Base-by-base conservation (phyloP, 371 early-diverging fungal genomes). In the Apophysomyces sp. region DNA sequence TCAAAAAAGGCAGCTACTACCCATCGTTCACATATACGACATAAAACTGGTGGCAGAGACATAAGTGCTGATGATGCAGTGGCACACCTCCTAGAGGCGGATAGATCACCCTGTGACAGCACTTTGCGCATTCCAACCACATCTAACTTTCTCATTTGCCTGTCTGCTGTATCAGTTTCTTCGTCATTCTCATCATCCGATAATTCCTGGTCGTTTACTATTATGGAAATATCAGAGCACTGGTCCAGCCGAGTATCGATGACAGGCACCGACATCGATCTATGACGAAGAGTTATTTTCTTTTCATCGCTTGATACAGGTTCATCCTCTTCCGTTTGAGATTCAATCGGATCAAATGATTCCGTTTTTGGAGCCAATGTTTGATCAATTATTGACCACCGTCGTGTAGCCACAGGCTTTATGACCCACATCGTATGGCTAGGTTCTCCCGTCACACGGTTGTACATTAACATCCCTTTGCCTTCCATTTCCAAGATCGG, bases 381-480 rank as follows among this genome's bases (percentile, higher is more conserved):
- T 12, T 52, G 44, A 3, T 70, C 63, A 28, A 68, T 41, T n/a
- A 61, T 39, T 9, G 67, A 60, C 64, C 57, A 65, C 21, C 64
- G 55, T 24, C 58, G 57, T 29, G 61, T 52, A 12, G 53, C 66
- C 59, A 51, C 72, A 66, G 91, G 91, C 34, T 89, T 84, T 15
- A 88, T 82, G 1, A 94, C 92, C 95, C 94, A 95, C 76, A 96
- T 86, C 0, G 92, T 89, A 66, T 92, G 92, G 49, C 88, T 83
- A 0, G 93, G 89, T 27, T 83, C 80, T 16, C 78, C 82, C 5
- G 88, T 85, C 1, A 80, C 74, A 15, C 88, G 81, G 60, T 92
- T 89, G 58, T 91, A 90, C 70, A 91, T 90, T n/a, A 93, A 69
- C 93, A 96, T 94, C 0, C 95, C 96, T 63, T 94, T 92, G 26